These are phyloP conservation scores for Beauveria sp. DNA, from an alignment of 2,329 filamentous ascomycete species.

Conservation along the genomic window DNA sequence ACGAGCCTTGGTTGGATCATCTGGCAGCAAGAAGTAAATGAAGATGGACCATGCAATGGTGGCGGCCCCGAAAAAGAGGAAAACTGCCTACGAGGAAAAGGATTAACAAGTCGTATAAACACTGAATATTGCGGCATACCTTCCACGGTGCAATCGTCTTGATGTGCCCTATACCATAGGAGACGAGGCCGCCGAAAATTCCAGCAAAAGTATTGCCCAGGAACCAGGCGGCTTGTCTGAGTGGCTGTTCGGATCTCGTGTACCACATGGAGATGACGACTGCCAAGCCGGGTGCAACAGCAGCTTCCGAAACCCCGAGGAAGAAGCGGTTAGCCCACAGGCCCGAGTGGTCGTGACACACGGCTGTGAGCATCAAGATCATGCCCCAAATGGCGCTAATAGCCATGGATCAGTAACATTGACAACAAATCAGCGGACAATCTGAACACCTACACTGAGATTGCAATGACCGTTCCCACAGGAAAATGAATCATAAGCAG, in stretches of 20 bases:
- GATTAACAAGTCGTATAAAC: not conserved
- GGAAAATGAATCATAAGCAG: slow-evolving; percentile 20
- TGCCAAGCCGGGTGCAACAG: slow-evolving; percentile 22
- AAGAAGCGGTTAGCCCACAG: slow-evolving; percentile 25
- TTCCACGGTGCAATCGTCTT: not conserved
- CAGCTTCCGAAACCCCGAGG: slow-evolving; percentile 24
- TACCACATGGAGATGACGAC: slow-evolving; percentile 28
- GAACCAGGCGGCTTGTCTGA: slow-evolving; percentile 21
- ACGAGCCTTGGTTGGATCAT: slow-evolving; percentile 28
- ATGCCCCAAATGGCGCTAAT: not conserved
- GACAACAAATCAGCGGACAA: too few species aligned
- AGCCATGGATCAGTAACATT: not conserved
- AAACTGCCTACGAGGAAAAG: not conserved
- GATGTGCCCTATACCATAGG: slow-evolving; percentile 19
- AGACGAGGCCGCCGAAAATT: slow-evolving; percentile 19
- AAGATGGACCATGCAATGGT: slow-evolving; percentile 2
- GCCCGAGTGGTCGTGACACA: slow-evolving; percentile 14
- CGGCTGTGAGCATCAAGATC: not conserved
- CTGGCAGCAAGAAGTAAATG: slow-evolving; percentile 2
- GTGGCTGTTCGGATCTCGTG: slow-evolving; percentile 21
- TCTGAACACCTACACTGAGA: not conserved
- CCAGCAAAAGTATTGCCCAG: slow-evolving; percentile 19
- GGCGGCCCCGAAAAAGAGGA: slow-evolving; percentile 6
- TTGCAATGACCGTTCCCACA: slow-evolving; percentile 16
- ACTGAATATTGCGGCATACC: not conserved